A percentile compares a stretch with the other conserved stretches of the same genome.
Evolutionary conservation across 768 basidiomycete species (phyloP).

Genomic region (Phaffia australis): DNA sequence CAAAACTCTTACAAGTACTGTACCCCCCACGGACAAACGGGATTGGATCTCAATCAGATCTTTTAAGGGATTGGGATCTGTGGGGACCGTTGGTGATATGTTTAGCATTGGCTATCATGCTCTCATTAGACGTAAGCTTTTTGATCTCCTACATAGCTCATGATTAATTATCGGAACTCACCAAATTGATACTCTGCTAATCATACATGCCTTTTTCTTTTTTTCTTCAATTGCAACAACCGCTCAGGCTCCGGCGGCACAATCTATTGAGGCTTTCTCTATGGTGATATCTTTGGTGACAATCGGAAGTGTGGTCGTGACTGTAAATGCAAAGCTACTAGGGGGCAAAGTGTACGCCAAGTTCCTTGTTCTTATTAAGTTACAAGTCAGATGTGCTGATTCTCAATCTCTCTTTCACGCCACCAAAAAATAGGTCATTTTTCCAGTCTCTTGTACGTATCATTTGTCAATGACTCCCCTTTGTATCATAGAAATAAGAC

Average conservation of each 20-base stretch:
- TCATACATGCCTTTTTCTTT: too few relatives aligned
- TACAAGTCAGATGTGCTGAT: neutral
- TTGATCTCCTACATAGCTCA: neutral
- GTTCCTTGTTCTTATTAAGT: neutral
- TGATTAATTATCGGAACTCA: neutral
- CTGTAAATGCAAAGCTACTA: constrained; percentile 24
- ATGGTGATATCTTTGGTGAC: constrained; percentile 27
- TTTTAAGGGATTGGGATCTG: constrained; percentile 25
- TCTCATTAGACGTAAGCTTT: constrained; percentile 20
- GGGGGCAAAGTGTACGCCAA: constrained; percentile 26
- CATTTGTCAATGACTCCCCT: neutral
- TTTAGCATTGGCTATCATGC: constrained; percentile 24
- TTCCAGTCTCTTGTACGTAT: constrained; percentile 23
- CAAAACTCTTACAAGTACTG: constrained; percentile 26
- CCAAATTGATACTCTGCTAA: too few relatives aligned
- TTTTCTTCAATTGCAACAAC: too few relatives aligned
- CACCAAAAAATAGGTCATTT: constrained; percentile 10
- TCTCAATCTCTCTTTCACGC: neutral
- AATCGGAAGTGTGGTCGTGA: constrained; percentile 22
- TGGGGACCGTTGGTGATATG: constrained; percentile 27
- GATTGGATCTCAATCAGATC: constrained; percentile 3
- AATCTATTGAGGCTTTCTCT: constrained; percentile 25
- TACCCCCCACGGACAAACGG: constrained; percentile 14
- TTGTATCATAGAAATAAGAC: neutral
- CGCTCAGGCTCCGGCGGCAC: constrained; percentile 17